A percentile compares a stretch with the other conserved stretches of the same genome.
phyloP scores from a whole-genome alignment of 176 grass and related monocot species.

The Leersia perrieri region DNA sequence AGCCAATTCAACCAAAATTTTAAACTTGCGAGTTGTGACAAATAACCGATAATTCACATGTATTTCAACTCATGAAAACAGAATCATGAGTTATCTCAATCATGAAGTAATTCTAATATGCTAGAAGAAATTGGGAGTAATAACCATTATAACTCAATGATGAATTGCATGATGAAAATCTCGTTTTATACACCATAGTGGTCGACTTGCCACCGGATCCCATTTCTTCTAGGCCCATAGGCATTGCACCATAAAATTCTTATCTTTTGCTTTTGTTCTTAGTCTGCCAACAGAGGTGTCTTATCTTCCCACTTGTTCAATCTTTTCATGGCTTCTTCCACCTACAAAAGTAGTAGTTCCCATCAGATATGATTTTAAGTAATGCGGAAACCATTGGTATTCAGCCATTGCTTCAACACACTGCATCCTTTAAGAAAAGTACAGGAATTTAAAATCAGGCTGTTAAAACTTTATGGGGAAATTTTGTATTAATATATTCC shows the following conservation, averaged over 20 bases:
- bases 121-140: background rate
- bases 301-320: conserved; percentile 42
- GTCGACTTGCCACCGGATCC: background rate
- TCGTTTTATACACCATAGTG: background rate
- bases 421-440: background rate
- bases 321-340: conserved; percentile 35
- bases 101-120: background rate
- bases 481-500: background rate
- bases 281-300: background rate
- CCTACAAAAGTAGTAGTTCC: background rate
- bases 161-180: background rate
- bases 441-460: background rate
- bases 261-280: background rate
- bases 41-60: background rate
- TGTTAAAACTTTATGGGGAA: background rate
- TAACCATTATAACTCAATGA: background rate
- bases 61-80: background rate
- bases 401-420: background rate
- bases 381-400: background rate
- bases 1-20: background rate
- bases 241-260: background rate
- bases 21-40: background rate
- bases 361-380: background rate
- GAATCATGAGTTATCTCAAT: background rate
- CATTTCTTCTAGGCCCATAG: background rate